phyloP scores from a whole-genome alignment of 139 green algal species.

The Tetraselmis chui region DNA sequence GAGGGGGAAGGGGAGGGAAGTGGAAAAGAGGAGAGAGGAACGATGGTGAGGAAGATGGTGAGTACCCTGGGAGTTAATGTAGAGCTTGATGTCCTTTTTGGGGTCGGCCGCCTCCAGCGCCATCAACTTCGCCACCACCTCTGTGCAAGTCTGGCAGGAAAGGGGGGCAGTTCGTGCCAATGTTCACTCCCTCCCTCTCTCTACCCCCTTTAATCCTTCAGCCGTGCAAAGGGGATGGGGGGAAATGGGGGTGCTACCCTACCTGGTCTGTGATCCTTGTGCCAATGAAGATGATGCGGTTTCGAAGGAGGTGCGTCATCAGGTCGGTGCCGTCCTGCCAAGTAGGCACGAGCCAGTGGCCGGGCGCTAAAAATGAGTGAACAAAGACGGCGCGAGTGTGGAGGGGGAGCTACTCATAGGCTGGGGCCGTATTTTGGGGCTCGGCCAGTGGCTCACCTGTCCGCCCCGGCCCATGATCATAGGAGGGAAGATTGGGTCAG shows the following conservation, averaged over 20 bases:
- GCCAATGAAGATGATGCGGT: slow-evolving; percentile 87
- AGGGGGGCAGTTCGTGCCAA: not conserved
- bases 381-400: no score
- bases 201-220: not conserved
- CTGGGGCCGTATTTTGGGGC: no score
- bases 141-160: slow-evolving; percentile 52
- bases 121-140: slow-evolving; percentile 78
- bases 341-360: no score
- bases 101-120: slow-evolving; percentile 79
- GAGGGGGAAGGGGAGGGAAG: no score
- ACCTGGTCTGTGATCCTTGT: slow-evolving; percentile 80
- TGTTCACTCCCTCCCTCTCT: not conserved
- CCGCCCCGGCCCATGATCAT: not conserved
- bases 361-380: no score
- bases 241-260: slow-evolving; percentile 1
- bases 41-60: no score
- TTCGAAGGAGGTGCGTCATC: slow-evolving; percentile 69
- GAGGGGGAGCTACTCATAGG: no score
- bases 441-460: no score
- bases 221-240: not conserved
- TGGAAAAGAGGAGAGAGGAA: no score
- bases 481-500: not conserved
- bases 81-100: slow-evolving; percentile 84
- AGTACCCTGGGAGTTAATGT: slow-evolving; percentile 84
- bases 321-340: slow-evolving; percentile 68